Evolutionary conservation across 495 filamentous ascomycete genomes (phyloP).

Genomic region (Penicillium waksmanii): DNA sequence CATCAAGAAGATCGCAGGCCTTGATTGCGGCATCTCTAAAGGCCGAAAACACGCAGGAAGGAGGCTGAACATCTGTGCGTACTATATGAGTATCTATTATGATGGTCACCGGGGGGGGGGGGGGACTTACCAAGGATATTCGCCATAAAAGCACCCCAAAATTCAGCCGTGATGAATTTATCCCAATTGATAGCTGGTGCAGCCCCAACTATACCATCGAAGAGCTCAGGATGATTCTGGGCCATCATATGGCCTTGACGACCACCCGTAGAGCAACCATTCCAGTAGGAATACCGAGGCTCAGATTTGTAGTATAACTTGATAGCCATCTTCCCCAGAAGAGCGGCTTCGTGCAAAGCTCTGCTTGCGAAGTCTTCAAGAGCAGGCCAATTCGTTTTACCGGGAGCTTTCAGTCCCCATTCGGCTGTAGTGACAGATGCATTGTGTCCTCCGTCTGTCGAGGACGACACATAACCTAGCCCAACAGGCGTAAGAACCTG

Average conservation of each 20-base stretch:
- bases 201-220: slow-evolving; percentile 2
- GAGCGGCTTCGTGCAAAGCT: not conserved
- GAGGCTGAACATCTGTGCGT: slow-evolving; percentile 27
- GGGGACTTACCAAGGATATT: not conserved
- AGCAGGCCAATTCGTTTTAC: slow-evolving; percentile 18
- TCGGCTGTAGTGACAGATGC: not conserved
- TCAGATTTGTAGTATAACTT: not conserved
- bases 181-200: not conserved
- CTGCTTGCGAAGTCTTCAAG: slow-evolving; percentile 38
- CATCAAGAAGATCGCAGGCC: slow-evolving; percentile 56
- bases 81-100: not conserved
- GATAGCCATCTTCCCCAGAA: not conserved
- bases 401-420: not conserved
- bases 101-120: too few relatives aligned
- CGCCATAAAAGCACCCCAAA: not conserved
- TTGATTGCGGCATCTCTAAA: slow-evolving; percentile 43
- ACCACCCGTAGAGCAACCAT: slow-evolving; percentile 2
- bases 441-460: not conserved
- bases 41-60: slow-evolving; percentile 48
- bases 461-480: not conserved
- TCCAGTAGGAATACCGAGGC: not conserved
- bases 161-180: not conserved
- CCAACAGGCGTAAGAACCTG: not conserved
- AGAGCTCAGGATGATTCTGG: not conserved
- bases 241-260: not conserved